phyloP scores from a whole-genome alignment of 139 green algal genomes.

The Nannochloris sp. region DNA sequence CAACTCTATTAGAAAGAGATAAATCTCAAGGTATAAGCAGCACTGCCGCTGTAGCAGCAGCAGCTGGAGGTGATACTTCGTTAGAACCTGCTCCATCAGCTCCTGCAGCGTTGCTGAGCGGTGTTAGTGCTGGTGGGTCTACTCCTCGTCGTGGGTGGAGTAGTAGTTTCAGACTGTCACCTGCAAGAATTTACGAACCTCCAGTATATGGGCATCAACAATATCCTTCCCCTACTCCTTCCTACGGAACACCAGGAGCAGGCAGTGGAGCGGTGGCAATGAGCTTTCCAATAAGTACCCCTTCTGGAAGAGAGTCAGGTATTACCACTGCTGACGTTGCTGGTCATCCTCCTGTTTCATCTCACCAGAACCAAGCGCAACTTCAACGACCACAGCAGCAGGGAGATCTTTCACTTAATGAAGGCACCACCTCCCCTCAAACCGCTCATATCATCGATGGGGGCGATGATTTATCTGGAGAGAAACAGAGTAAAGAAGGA shows the following conservation, averaged over 20 bases:
- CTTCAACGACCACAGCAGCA: neutral
- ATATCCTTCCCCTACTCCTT: neutral
- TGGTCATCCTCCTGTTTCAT: neutral
- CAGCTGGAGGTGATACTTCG: neutral
- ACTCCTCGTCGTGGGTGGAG: neutral
- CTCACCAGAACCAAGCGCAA: neutral
- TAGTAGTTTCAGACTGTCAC: neutral
- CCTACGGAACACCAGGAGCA: neutral
- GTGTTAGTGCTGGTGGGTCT: neutral
- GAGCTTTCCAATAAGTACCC: neutral
- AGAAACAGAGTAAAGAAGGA: neutral
- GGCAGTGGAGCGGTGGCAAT: neutral
- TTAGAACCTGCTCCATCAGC: conserved; percentile 1
- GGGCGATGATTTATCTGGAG: neutral
- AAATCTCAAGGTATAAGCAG: neutral
- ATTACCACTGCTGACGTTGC: neutral
- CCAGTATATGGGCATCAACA: neutral
- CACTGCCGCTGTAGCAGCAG: neutral
- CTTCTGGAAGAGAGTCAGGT: neutral
- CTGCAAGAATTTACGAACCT: neutral
- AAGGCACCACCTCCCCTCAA: neutral
- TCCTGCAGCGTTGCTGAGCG: neutral
- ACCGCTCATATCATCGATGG: neutral
- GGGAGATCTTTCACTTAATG: neutral
- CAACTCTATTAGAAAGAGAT: neutral